phyloP scores from a whole-genome alignment of 2,329 filamentous ascomycete genomes.

The Hypoxylon sp. region DNA sequence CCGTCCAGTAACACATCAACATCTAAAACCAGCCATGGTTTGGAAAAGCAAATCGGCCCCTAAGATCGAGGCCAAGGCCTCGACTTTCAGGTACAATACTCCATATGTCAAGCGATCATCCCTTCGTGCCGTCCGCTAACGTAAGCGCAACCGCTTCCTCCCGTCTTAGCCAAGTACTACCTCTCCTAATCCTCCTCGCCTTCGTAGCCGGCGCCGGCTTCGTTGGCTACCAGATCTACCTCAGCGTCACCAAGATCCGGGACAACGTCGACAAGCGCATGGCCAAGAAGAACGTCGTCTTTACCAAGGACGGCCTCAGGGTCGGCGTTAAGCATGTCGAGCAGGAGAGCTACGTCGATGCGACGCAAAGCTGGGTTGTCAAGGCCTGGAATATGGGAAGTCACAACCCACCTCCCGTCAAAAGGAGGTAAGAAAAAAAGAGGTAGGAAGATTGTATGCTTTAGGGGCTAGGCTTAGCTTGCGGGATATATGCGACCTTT shows the following conservation, averaged over 20 bases:
- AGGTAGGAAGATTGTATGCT: conserved; percentile 42
- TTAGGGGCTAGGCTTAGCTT: not conserved
- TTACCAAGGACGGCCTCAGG: conserved; percentile 81
- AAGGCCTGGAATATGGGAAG: conserved; percentile 74
- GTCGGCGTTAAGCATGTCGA: conserved; percentile 78
- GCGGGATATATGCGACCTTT: conserved; percentile 16
- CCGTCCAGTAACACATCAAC: not conserved
- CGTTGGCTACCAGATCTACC: conserved; percentile 80
- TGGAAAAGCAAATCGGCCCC: conserved; percentile 43
- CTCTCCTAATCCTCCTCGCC: conserved; percentile 75
- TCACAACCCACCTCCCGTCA: conserved; percentile 51
- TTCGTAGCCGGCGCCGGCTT: conserved; percentile 72
- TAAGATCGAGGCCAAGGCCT: conserved; percentile 45
- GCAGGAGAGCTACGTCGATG: conserved; percentile 80
- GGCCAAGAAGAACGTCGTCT: conserved; percentile 81
- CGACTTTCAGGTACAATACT: conserved; percentile 47
- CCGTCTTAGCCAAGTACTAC: conserved; percentile 70
- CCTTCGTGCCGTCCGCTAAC: conserved; percentile 31
- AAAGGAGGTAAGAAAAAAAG: conserved; percentile 51
- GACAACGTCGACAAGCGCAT: conserved; percentile 77
- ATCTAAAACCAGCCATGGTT: conserved; percentile 42
- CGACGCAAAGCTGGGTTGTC: conserved; percentile 77
- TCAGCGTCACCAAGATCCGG: conserved; percentile 76
- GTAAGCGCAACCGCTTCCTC: conserved; percentile 32
- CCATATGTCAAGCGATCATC: not conserved